Percentiles rank a stretch among this genome's conserved stretches.
phyloP scores from a whole-genome alignment of 176 grass and related monocot genomes.

The Poa annua region DNA sequence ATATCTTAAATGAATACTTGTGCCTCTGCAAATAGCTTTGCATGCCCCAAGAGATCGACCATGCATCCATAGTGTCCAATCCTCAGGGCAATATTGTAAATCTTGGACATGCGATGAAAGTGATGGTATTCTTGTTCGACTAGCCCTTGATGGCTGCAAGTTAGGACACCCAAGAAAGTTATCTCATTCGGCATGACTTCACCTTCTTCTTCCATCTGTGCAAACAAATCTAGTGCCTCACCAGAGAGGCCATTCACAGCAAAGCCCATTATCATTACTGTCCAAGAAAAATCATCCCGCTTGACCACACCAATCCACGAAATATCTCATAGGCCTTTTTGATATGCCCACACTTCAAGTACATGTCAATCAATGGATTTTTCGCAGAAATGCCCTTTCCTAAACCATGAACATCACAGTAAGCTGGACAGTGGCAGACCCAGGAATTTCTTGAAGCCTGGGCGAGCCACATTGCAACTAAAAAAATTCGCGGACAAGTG shows the following conservation, averaged over 20 bases:
- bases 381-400: slow-evolving; percentile 61
- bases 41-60: slow-evolving; percentile 81
- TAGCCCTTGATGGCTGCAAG: slow-evolving; percentile 87
- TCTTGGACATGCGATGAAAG: slow-evolving; percentile 67
- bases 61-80: slow-evolving; percentile 89
- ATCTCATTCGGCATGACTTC: slow-evolving; percentile 74
- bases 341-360: slow-evolving; percentile 85
- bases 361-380: slow-evolving; percentile 96
- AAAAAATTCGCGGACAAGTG: too few species aligned
- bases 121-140: slow-evolving; percentile 76
- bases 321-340: slow-evolving; percentile 75
- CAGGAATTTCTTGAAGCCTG: too few species aligned
- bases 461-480: too few species aligned
- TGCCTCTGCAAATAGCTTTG: slow-evolving; percentile 71
- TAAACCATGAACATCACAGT: slow-evolving; percentile 73
- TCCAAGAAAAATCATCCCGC: slow-evolving; percentile 85
- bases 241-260: slow-evolving; percentile 73
- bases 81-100: slow-evolving; percentile 64
- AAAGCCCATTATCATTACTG: slow-evolving; percentile 83
- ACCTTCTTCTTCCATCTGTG: slow-evolving; percentile 74
- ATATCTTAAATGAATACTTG: slow-evolving; percentile 73
- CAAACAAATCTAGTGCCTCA: slow-evolving; percentile 85
- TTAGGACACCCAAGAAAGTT: slow-evolving; percentile 79
- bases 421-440: slow-evolving; percentile 15
- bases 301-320: slow-evolving; percentile 38